Evolutionary conservation across 78 protist genomes (phyloP).

Genomic region (Dictyostelium citrinum): DNA sequence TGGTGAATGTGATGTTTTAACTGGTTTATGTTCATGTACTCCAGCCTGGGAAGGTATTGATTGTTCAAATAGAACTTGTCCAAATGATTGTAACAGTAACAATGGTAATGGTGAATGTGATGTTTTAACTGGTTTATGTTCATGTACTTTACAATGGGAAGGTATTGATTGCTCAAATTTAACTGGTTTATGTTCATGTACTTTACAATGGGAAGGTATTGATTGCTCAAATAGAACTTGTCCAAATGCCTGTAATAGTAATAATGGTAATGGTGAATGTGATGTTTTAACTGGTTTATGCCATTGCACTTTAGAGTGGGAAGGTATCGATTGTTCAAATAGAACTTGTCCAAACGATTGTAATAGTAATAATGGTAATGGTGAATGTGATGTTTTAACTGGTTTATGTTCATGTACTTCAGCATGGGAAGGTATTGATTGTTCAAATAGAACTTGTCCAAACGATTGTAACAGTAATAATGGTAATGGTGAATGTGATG

Average conservation of each 20-base stretch:
- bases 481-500: slow-evolving; percentile 24
- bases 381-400: neutral
- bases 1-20: neutral
- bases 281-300: neutral
- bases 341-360: neutral
- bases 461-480: neutral
- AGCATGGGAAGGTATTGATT: neutral
- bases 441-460: neutral
- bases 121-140: neutral
- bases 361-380: neutral
- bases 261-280: neutral
- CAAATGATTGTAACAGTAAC: neutral
- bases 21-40: neutral
- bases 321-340: neutral
- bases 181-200: neutral
- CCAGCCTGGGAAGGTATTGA: neutral
- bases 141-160: neutral
- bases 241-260: neutral
- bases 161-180: neutral
- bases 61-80: neutral
- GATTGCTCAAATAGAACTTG: neutral
- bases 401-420: neutral
- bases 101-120: neutral
- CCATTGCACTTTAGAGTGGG: neutral
- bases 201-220: neutral